phyloP scores from a whole-genome alignment of 805 yeast species.

The Starmerella cellae region DNA sequence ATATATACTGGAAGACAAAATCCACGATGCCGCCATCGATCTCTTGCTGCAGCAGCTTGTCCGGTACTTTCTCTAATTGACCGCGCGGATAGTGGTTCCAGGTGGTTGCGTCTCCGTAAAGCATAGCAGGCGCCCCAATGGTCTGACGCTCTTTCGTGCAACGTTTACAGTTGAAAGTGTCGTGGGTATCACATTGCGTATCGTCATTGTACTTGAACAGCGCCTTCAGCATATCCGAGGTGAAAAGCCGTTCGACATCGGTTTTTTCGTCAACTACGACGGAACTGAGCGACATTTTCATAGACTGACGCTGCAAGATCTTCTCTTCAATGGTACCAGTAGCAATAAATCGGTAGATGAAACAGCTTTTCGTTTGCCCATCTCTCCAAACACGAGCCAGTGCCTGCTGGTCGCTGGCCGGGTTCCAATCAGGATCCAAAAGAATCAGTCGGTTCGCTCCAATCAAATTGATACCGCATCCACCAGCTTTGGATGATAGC shows the following conservation, averaged over 20 bases:
- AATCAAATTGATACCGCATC: conserved; percentile 93
- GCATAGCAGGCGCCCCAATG: conserved; percentile 64
- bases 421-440: conserved; percentile 94
- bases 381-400: conserved; percentile 93
- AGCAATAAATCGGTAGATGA: conserved; percentile 67
- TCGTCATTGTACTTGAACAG: conserved; percentile 56
- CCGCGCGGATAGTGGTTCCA: conserved; percentile 78
- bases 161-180: conserved; percentile 75
- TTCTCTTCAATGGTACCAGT: conserved; percentile 84
- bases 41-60: conserved; percentile 65
- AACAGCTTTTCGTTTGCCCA: conserved; percentile 72
- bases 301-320: conserved; percentile 87
- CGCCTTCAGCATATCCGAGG: conserved; percentile 64
- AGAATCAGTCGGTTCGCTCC: conserved; percentile 87
- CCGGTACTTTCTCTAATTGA: conserved; percentile 53
- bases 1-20: conserved; percentile 84
- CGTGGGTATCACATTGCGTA: conserved; percentile 82
- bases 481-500: conserved; percentile 92
- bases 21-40: conserved; percentile 48
- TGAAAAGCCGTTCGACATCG: conserved; percentile 84
- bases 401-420: conserved; percentile 81
- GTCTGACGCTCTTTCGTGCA: conserved; percentile 54
- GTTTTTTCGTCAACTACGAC: conserved; percentile 95
- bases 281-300: conserved; percentile 82
- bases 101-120: conserved; percentile 93